These are phyloP conservation scores for Salix suchowensis DNA, from an alignment of 345 rosid genomes.

Conservation along the genomic window DNA sequence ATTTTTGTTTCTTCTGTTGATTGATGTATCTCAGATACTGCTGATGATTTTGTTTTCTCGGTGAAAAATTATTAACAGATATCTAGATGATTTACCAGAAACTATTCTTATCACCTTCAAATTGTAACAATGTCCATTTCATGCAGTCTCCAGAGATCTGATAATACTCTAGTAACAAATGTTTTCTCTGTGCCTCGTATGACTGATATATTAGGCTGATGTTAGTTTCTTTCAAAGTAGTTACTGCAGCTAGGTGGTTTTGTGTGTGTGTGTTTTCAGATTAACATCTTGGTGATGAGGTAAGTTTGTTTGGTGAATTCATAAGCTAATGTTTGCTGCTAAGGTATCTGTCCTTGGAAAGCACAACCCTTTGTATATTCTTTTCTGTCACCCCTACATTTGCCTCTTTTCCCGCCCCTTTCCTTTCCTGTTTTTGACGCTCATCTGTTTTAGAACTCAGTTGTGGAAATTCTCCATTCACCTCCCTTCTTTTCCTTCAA, in stretches of 20 bases:
- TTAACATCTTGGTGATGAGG: neutral
- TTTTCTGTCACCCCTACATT: neutral
- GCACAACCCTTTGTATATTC: neutral
- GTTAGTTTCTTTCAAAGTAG: neutral
- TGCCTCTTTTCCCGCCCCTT: neutral
- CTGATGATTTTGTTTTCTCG: neutral
- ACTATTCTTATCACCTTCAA: neutral
- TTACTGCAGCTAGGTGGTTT: neutral
- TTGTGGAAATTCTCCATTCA: neutral
- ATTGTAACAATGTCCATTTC: neutral
- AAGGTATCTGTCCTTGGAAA: neutral
- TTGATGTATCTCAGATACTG: neutral
- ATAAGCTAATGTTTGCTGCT: neutral
- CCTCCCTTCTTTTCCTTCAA: neutral
- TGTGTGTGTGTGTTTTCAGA: neutral
- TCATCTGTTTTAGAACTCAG: neutral
- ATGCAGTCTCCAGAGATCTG: neutral
- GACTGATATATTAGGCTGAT: neutral
- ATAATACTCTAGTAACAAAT: neutral
- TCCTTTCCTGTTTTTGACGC: neutral
- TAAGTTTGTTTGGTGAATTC: neutral
- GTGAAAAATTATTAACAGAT: neutral
- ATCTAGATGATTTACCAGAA: neutral
- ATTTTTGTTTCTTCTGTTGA: neutral
- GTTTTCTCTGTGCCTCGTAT: neutral